Percentiles rank a stretch among this genome's conserved stretches.
Evolutionary conservation across 192 early-diverging fungal species (phyloP).

Genomic region (Linnemannia schmuckeri): DNA sequence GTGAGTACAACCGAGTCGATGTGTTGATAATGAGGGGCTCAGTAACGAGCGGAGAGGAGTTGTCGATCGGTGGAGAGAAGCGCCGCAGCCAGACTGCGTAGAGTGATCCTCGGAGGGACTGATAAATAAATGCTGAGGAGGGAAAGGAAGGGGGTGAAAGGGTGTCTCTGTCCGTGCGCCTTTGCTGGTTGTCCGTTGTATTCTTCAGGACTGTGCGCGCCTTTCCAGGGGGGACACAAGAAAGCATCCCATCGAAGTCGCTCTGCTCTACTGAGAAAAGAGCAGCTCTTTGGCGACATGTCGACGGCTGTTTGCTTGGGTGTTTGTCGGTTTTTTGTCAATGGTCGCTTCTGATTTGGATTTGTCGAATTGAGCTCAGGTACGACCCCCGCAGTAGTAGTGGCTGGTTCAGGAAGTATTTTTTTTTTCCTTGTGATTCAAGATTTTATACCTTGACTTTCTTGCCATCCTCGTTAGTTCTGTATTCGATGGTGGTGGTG

Average conservation of each 20-base stretch:
- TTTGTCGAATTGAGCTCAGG: background rate
- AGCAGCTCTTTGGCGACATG: background rate
- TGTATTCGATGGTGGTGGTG: conserved; percentile 85
- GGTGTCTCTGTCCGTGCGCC: background rate
- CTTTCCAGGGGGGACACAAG: background rate
- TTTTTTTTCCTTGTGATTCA: conserved; percentile 9
- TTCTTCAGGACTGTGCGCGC: background rate
- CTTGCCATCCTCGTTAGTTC: conserved; percentile 91
- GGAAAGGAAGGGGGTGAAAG: background rate
- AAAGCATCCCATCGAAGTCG: background rate
- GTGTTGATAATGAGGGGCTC: background rate
- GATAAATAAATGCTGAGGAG: background rate
- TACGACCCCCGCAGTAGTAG: background rate
- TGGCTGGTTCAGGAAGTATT: background rate
- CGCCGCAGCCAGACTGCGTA: background rate
- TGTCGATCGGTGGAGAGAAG: background rate
- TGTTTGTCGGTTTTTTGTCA: background rate
- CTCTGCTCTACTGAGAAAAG: background rate
- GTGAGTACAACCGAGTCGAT: background rate
- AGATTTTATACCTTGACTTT: conserved; percentile 81
- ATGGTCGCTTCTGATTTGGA: background rate
- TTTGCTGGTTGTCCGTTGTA: background rate
- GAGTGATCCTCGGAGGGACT: background rate
- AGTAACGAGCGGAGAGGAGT: background rate
- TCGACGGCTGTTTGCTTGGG: background rate